A percentile compares a stretch with the other conserved stretches of the same genome.
phyloP scores from a whole-genome alignment of 2,329 filamentous ascomycete genomes.

The Colletotrichum gigasporum region DNA sequence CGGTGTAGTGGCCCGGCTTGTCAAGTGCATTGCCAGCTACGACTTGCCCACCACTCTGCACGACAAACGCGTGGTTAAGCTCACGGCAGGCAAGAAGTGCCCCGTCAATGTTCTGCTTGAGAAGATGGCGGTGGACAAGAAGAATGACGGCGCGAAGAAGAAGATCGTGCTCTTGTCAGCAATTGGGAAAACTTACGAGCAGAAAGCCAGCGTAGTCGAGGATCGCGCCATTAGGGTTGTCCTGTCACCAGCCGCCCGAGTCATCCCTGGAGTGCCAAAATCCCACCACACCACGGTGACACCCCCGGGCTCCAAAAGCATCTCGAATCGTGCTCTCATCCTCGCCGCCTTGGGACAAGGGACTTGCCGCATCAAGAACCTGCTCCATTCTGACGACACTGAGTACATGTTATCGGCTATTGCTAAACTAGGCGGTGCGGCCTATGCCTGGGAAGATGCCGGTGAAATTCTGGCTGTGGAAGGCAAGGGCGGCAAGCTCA shows the following conservation, averaged over 20 bases:
- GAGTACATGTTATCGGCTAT: conserved; percentile 98
- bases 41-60: conserved; percentile 85
- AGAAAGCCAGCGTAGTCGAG: conserved; percentile 86
- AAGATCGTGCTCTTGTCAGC: conserved; percentile 93
- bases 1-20: conserved; percentile 86
- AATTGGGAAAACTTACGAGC: conserved; percentile 89
- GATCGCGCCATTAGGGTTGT: conserved; percentile 86
- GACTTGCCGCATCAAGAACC: conserved; percentile 86
- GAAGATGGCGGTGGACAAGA: conserved; percentile 99
- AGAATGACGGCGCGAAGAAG: conserved; percentile 95
- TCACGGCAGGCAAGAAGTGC: conserved; percentile 88
- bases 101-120: conserved; percentile 85
- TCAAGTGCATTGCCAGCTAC: conserved; percentile 95
- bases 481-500: conserved; percentile 87
- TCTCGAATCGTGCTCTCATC: conserved; percentile 95
- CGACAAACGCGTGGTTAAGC: conserved; percentile 82
- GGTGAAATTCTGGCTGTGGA: conserved; percentile 91
- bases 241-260: conserved; percentile 80
- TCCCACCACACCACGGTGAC: conserved; percentile 77
- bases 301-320: conserved; percentile 95
- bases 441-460: conserved; percentile 92
- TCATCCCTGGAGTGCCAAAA: conserved; percentile 76
- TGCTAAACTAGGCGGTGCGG: conserved; percentile 82
- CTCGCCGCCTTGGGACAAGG: conserved; percentile 90
- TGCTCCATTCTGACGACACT: conserved; percentile 95